Evolutionary conservation across 192 early-diverging fungal species (phyloP).

Genomic region (Linnemannia exigua): DNA sequence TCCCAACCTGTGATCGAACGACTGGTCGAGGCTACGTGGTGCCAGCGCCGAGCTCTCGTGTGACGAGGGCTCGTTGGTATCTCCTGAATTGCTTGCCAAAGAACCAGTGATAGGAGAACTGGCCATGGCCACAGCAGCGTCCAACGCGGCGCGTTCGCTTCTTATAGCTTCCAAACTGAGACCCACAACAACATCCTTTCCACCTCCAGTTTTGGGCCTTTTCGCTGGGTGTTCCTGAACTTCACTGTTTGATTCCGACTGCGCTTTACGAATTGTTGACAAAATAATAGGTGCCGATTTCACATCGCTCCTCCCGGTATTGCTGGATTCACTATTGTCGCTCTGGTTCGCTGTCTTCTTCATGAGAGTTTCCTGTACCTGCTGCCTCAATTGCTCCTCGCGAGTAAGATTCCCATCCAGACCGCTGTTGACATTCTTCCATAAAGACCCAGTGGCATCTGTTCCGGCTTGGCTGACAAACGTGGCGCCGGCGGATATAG

Average conservation of each 20-base stretch:
- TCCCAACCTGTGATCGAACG: neutral
- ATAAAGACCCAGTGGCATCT: neutral
- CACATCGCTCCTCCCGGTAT: neutral
- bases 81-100: neutral
- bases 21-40: neutral
- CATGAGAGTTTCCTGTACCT: neutral
- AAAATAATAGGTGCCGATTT: slow-evolving; percentile 9
- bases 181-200: neutral
- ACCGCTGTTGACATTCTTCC: neutral
- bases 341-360: slow-evolving; percentile 4
- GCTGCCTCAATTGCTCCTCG: slow-evolving; percentile 13
- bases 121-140: neutral
- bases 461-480: neutral
- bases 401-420: neutral
- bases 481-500: neutral
- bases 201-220: slow-evolving; percentile 9
- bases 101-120: neutral
- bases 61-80: neutral
- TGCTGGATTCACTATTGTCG: neutral
- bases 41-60: neutral
- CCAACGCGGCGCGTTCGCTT: slow-evolving; percentile 10
- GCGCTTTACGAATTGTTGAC: slow-evolving; percentile 1
- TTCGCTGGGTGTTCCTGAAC: slow-evolving; percentile 18
- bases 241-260: neutral
- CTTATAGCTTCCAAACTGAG: slow-evolving; percentile 28